These are phyloP conservation scores for Starmera caribaea DNA, from an alignment of 805 yeast species.

Conservation along the genomic window DNA sequence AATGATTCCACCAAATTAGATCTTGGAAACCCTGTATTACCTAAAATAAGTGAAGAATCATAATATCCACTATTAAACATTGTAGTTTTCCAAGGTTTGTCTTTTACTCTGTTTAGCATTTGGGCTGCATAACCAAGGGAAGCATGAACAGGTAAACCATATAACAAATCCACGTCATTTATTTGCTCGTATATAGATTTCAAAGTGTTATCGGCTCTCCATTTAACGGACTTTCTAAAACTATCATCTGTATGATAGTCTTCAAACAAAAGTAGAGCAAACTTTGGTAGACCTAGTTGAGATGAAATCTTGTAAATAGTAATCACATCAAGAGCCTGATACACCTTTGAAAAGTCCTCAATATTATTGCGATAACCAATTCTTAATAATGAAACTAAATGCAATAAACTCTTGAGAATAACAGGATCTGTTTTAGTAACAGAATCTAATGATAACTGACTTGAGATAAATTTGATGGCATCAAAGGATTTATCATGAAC, in stretches of 20 bases:
- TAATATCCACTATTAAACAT: constrained; percentile 47
- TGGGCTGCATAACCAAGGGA: constrained; percentile 41
- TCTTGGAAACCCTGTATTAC: constrained; percentile 4
- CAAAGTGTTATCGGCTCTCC: constrained; percentile 8
- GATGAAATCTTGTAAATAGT: constrained; percentile 14
- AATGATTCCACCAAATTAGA: constrained; percentile 27
- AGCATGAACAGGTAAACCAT: constrained; percentile 55
- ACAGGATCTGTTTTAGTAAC: too few species aligned
- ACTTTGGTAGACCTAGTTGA: constrained; percentile 13
- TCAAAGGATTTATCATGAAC: too few species aligned
- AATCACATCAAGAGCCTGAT: constrained; percentile 11
- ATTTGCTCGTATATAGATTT: constrained; percentile 38
- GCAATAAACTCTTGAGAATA: constrained; percentile 9
- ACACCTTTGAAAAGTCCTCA: constrained; percentile 10
- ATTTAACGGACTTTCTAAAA: constrained; percentile 1
- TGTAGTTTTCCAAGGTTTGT: constrained; percentile 30
- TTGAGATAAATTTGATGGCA: too few species aligned
- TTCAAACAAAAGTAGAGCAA: constrained; percentile 28
- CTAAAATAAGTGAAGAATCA: constrained; percentile 30
- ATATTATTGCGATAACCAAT: constrained; percentile 12
- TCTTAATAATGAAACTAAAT: constrained; percentile 19
- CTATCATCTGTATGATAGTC: constrained; percentile 13
- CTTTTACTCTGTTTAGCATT: constrained; percentile 24
- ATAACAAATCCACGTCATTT: constrained; percentile 52
- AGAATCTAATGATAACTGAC: too few species aligned